Conservation (phyloP, 2,329 filamentous ascomycete species). For the Cercospora sp. region DNA sequence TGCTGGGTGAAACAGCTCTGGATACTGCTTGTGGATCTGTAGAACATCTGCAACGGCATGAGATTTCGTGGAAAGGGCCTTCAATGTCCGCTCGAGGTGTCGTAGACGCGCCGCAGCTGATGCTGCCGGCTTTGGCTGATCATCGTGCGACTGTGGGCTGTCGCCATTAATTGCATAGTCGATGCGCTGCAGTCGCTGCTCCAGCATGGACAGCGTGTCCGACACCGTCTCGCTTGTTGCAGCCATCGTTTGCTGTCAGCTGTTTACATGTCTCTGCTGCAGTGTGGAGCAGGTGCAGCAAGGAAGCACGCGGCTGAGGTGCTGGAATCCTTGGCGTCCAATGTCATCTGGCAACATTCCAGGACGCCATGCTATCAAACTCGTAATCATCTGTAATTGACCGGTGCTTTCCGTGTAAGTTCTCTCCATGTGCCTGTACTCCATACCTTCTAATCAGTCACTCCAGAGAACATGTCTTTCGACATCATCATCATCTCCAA, state of each 20-base stretch:
- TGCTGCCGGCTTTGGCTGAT: constrained; percentile 1
- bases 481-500: no score
- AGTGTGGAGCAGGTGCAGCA: not conserved
- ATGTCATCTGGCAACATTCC: no score
- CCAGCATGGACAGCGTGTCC: constrained; percentile 45
- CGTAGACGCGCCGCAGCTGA: constrained; percentile 32
- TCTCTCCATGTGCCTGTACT: no score
- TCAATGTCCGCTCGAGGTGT: constrained; percentile 34
- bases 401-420: no score
- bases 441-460: no score
- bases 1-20: constrained; percentile 40
- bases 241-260: constrained; percentile 10
- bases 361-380: no score
- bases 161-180: constrained; percentile 46
- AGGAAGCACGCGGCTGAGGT: not conserved
- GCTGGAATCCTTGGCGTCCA: not conserved
- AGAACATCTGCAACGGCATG: constrained; percentile 43
- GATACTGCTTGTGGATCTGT: constrained; percentile 44
- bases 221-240: constrained; percentile 19
- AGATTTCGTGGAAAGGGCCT: constrained; percentile 44
- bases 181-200: constrained; percentile 47
- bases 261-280: constrained; percentile 27
- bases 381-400: no score
- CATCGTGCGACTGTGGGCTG: constrained; percentile 5
- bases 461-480: no score